A percentile compares a stretch with the other conserved stretches of the same genome.
These are phyloP conservation scores for Aspergillus fumigatus DNA, from an alignment of 2,329 filamentous ascomycete species.

Conservation along the genomic window DNA sequence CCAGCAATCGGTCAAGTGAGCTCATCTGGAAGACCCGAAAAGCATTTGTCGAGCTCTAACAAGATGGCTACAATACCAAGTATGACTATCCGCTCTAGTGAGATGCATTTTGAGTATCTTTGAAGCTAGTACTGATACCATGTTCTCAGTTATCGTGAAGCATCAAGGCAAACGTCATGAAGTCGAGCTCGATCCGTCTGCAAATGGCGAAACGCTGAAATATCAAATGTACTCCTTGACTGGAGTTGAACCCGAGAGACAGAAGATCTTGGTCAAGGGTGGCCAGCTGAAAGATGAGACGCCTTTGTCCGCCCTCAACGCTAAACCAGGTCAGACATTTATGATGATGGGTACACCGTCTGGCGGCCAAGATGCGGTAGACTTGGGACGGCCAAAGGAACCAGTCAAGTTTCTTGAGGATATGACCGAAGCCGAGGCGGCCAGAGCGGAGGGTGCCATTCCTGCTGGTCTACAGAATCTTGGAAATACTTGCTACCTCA, in stretches of 20 bases:
- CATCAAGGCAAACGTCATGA: conserved; percentile 95
- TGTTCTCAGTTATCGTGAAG: conserved; percentile 72
- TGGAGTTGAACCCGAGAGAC: conserved; percentile 89
- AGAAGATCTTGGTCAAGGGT: conserved; percentile 93
- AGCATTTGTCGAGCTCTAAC: conserved; percentile 1
- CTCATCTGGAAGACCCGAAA: conserved; percentile 3
- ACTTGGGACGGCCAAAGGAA: conserved; percentile 69
- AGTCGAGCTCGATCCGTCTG: conserved; percentile 79
- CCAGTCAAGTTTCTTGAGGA: conserved; percentile 88
- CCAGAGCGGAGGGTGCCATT: conserved; percentile 74
- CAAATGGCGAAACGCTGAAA: conserved; percentile 90
- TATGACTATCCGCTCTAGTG: conserved; percentile 29
- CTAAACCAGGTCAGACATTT: conserved; percentile 80
- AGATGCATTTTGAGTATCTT: not conserved
- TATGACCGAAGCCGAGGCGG: conserved; percentile 92
- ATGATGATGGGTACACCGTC: conserved; percentile 96
- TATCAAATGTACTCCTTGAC: conserved; percentile 93
- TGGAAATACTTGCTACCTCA: conserved; percentile 97
- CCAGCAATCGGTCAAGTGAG: conserved; percentile 1
- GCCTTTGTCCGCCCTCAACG: conserved; percentile 73
- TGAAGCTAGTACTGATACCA: conserved; percentile 18
- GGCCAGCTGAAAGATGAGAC: conserved; percentile 95
- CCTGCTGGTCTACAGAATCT: conserved; percentile 87
- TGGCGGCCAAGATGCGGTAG: conserved; percentile 53
- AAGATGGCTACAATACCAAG: conserved; percentile 55